These are phyloP conservation scores for Ganoderma resinaceum DNA, from an alignment of 1,284 basidiomycete genomes.

Conservation along the genomic window DNA sequence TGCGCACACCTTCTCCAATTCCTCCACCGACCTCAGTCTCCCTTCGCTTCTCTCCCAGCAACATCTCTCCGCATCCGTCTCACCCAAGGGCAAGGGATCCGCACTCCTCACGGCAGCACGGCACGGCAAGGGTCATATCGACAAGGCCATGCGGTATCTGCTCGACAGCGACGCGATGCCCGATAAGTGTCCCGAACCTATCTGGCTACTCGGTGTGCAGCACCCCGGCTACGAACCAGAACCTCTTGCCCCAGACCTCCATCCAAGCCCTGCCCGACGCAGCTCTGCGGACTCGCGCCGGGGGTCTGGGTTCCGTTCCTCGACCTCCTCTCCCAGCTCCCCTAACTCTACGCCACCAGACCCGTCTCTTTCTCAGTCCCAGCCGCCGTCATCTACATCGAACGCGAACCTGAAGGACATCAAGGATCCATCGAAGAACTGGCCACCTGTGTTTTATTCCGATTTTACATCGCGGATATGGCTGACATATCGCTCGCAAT, in stretches of 20 bases:
- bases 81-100: constrained; percentile 55
- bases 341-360: constrained; percentile 35
- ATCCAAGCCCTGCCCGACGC: constrained; percentile 40
- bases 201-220: constrained; percentile 85
- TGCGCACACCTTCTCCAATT: constrained; percentile 74
- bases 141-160: constrained; percentile 83
- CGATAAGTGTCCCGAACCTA: constrained; percentile 80
- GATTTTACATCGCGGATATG: constrained; percentile 91
- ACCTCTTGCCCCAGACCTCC: constrained; percentile 36
- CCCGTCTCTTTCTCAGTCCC: constrained; percentile 46
- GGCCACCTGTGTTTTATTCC: constrained; percentile 87
- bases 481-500: constrained; percentile 93
- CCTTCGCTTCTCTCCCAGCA: constrained; percentile 61
- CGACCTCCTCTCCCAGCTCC: constrained; percentile 51
- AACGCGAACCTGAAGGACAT: constrained; percentile 40
- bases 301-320: constrained; percentile 54
- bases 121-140: constrained; percentile 76
- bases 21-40: constrained; percentile 73
- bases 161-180: constrained; percentile 85
- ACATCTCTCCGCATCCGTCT: constrained; percentile 39
- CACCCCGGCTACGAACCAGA: constrained; percentile 77
- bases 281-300: constrained; percentile 48
- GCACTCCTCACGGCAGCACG: constrained; percentile 70
- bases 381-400: constrained; percentile 39
- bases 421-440: constrained; percentile 59